Base-by-base conservation (phyloP, 2,329 filamentous ascomycete species). In the Neonectria neomacrospora region DNA sequence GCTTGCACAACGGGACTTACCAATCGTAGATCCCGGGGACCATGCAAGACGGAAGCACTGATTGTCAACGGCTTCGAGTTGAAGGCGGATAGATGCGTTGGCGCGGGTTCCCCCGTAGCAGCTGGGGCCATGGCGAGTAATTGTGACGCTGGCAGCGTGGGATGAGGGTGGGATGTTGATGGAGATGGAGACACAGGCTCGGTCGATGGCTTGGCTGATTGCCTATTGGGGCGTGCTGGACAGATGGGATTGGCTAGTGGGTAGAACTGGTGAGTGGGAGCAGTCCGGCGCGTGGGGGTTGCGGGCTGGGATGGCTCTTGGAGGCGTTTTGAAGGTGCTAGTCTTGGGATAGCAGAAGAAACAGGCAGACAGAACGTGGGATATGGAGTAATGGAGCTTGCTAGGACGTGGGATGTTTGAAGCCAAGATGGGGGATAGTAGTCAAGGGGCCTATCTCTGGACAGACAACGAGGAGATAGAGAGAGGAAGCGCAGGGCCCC, bases 41-140 rank as follows among this genome's bases (percentile, higher is more conserved):
- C 86, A 81, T 88, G 83, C 73, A 88, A 77, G 62, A 88, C 85
- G 58, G 84, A 86, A 52, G 85, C 85, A 73, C 76, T 82, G 74
- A 87, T 80, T 52, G 78, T 78, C 59, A 79, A 80, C 61, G 75
- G 67, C 74, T 84, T 83, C 22, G 78, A 76, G 55, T 66, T 62
- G 68, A 77, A 74, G 63, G 77, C 74, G 75, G 80, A 78, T 75
- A 81, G 74, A 70, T 81, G 81, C 79, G 79, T 79, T 75, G 80
- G 77, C 67, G 76, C 73, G 63, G 74, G 75, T 71, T 83, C 80
- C 72, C 75, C 74, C 67, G 79, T 81, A 69, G 83, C 83, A 70
- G 81, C 82, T 73, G 84, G 83, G 71, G 83, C 82, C 84, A 86
- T 86, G 54, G 67, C 77, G 61, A 58, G 63, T 52, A 58, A 67